Evolutionary conservation across 139 green algal genomes (phyloP), one percentile per base, ranked within the genome.

Genomic region (Picochlorum sp.): DNA sequence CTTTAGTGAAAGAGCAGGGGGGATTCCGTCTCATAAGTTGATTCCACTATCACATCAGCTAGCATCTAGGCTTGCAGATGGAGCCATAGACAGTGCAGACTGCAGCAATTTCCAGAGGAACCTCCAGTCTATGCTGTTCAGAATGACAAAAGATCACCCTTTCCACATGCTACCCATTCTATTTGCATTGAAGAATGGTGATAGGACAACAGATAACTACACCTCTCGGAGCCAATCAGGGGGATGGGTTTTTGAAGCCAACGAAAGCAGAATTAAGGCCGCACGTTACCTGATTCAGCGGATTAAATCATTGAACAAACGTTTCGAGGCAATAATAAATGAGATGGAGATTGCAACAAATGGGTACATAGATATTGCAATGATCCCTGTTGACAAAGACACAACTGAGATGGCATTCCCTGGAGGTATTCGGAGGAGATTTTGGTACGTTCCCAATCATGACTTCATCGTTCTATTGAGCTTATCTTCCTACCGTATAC

Each of bases 11-110:
- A 34, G 20, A 7, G 15, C 26, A 30, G 20, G 52, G 9, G n/a
- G 73, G 45, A 74, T 85, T 8, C 85, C 91, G 8, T 85, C 81
- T 30, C 63, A 83, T 75, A 97, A 97, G 74, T 91, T 96, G 70
- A 72, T 97, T 49, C 83, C 85, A 2, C 79, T 97, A 11, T 41
- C 34, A 41, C 34, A 96, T 77, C 91, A 98, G 74, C n/a, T 62
- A 31, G 70, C 45, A 28, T 67, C 50, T n/a, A 56, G 45, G 14
- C 28, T 67, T 21, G 63, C 47, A 28, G 20, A 23, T 30, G 24
- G 65, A 8, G 6, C 24, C 16, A 1, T 2, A 18, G 20, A 41
- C 41, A 2, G 14, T 14, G 34, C 34, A 14, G 34, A 41, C 8
- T 9, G 34, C 34, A 57, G 50, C 28, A 55, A 28, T 13, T 80